Evolutionary conservation across 805 yeast genomes (phyloP).

Genomic region (Candida bentonensis): DNA sequence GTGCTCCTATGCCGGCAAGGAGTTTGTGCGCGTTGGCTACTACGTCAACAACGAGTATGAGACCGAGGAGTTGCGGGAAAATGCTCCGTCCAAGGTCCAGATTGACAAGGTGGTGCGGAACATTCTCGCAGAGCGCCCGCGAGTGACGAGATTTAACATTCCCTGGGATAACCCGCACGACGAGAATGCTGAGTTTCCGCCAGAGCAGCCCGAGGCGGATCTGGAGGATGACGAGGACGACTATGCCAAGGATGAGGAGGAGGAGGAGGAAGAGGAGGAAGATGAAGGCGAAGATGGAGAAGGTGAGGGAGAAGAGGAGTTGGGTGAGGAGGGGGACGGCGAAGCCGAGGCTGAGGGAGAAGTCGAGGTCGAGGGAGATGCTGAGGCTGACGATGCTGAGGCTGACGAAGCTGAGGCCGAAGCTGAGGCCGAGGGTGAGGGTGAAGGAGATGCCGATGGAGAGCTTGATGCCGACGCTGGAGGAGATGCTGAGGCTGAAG

Average conservation of each 20-base stretch:
- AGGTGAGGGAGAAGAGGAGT: slow-evolving; percentile 11
- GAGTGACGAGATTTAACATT: slow-evolving; percentile 92
- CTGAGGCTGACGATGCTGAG: slow-evolving; percentile 5
- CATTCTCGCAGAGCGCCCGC: slow-evolving; percentile 90
- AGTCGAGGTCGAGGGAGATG: slow-evolving; percentile 13
- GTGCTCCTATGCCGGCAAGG: slow-evolving; percentile 86
- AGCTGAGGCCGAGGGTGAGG: slow-evolving; percentile 8
- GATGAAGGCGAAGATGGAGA: slow-evolving; percentile 11
- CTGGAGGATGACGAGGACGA: slow-evolving; percentile 7
- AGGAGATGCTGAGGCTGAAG: slow-evolving; percentile 1
- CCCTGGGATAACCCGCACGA: slow-evolving; percentile 46
- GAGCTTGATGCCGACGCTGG: too few species aligned
- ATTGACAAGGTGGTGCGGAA: slow-evolving; percentile 90
- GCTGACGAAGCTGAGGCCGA: slow-evolving; percentile 8
- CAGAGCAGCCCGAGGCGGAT: slow-evolving; percentile 16
- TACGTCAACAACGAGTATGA: slow-evolving; percentile 97
- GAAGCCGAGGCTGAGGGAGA: slow-evolving; percentile 14
- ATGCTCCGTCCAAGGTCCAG: slow-evolving; percentile 87
- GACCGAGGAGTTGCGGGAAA: slow-evolving; percentile 79
- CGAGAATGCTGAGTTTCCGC: slow-evolving; percentile 14
- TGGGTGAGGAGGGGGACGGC: slow-evolving; percentile 14
- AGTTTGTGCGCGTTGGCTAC: slow-evolving; percentile 94
- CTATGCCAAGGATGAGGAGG: slow-evolving; percentile 10
- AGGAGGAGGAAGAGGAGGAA: slow-evolving; percentile 5
- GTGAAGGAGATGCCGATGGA: slow-evolving; percentile 1